Percentiles rank a stretch among this genome's conserved stretches.
These are phyloP conservation scores for Candida anutae DNA, from an alignment of 1,139 yeast species.

Conservation along the genomic window DNA sequence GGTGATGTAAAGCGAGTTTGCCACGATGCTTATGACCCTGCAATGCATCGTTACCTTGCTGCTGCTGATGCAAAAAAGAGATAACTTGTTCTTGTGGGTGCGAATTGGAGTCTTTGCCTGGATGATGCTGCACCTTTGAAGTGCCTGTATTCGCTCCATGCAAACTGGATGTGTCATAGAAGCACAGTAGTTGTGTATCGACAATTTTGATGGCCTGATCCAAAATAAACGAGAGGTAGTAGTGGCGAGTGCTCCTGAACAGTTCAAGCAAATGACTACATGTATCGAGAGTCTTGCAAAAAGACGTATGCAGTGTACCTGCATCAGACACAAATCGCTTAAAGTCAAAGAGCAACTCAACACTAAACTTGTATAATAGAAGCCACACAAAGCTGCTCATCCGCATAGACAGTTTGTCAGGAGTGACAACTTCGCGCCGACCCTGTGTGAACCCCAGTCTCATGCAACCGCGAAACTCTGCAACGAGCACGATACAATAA, in stretches of 20 bases:
- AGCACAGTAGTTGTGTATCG: slow-evolving; percentile 2
- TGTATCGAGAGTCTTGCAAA: slow-evolving; percentile 4
- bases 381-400: slow-evolving; percentile 15
- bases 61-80: slow-evolving; percentile 2
- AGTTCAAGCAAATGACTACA: slow-evolving; percentile 7
- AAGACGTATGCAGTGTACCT: background rate
- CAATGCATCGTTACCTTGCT: background rate
- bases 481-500: slow-evolving; percentile 18
- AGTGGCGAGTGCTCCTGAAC: slow-evolving; percentile 7
- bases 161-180: slow-evolving; percentile 3
- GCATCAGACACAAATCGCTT: background rate
- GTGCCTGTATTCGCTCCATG: no score
- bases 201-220: slow-evolving; percentile 5
- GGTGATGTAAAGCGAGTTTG: no score
- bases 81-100: no score
- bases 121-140: no score
- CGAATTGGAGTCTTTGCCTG: no score
- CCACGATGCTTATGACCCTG: no score
- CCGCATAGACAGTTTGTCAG: no score
- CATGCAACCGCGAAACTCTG: slow-evolving; percentile 12
- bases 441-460: slow-evolving; percentile 13
- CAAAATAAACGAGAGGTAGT: slow-evolving; percentile 5
- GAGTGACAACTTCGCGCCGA: no score
- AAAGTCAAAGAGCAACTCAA: slow-evolving; percentile 8
- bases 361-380: slow-evolving; percentile 13